Percentiles rank a stretch among this genome's conserved stretches.
Conservation (phyloP, 1,139 yeast genomes). For the Kodamaea anthophila region DNA sequence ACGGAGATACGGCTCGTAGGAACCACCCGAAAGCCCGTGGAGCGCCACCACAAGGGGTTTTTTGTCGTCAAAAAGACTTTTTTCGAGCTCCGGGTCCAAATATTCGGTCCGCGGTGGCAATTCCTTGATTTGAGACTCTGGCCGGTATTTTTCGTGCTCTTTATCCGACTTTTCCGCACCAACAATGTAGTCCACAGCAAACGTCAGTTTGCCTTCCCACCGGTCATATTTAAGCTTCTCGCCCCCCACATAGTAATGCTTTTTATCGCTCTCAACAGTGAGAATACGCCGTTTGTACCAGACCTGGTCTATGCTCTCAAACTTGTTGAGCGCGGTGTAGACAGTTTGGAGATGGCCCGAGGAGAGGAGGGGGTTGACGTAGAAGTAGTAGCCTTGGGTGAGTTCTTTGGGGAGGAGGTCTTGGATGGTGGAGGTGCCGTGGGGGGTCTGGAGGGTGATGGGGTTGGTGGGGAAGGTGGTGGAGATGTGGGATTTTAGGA, state of each 20-base stretch:
- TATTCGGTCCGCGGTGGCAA: constrained; percentile 42
- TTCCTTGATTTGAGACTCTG: constrained; percentile 28
- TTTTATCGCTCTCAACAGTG: constrained; percentile 23
- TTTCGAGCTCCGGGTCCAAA: constrained; percentile 30
- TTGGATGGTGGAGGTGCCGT: constrained; percentile 16
- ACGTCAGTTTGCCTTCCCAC: constrained; percentile 37
- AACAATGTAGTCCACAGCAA: constrained; percentile 38
- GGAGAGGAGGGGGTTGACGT: constrained; percentile 33
- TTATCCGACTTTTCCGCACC: constrained; percentile 14
- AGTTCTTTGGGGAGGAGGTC: constrained; percentile 32
- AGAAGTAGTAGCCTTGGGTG: constrained; percentile 25
- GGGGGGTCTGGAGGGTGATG: constrained; percentile 16
- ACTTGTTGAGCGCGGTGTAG: constrained; percentile 36
- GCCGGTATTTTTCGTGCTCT: constrained; percentile 24
- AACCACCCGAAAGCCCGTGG: constrained; percentile 62
- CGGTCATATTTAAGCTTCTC: constrained; percentile 32
- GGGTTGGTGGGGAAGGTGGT: constrained; percentile 24
- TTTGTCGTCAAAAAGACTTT: constrained; percentile 25
- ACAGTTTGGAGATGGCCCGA: constrained; percentile 45
- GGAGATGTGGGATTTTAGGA: constrained; percentile 23
- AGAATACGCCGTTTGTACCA: constrained; percentile 35
- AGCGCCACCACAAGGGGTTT: constrained; percentile 48
- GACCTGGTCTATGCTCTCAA: constrained; percentile 30
- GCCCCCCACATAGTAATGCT: constrained; percentile 23
- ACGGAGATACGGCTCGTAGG: constrained; percentile 52